Percentiles rank a stretch among this genome's conserved stretches.
These are phyloP conservation scores for Teratosphaeria pseudoeucalypti DNA, from an alignment of 2,329 filamentous ascomycete species.

Conservation along the genomic window DNA sequence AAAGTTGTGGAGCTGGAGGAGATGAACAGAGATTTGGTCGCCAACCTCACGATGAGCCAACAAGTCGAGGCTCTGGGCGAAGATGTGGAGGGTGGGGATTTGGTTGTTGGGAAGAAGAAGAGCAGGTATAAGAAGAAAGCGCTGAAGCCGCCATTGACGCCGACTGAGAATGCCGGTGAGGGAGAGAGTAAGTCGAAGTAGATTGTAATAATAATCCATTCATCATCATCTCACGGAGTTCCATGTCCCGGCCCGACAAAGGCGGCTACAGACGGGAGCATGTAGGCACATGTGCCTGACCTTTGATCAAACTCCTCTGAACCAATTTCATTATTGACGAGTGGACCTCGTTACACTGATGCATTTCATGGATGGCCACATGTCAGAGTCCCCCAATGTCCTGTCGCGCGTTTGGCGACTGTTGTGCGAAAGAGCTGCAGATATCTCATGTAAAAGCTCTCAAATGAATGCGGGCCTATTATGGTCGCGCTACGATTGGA, in stretches of 20 bases:
- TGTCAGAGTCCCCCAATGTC: background rate
- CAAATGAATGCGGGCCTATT: background rate
- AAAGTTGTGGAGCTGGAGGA: slow-evolving; percentile 67
- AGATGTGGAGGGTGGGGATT: slow-evolving; percentile 55
- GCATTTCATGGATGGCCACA: background rate
- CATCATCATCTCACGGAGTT: background rate
- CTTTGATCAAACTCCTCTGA: too few species aligned
- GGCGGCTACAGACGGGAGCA: too few species aligned
- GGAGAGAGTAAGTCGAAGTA: background rate
- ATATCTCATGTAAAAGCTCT: background rate
- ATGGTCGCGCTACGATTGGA: background rate
- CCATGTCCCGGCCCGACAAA: too few species aligned
- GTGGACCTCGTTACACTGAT: background rate
- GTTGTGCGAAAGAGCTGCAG: background rate
- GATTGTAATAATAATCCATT: background rate
- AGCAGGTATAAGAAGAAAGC: slow-evolving; percentile 35
- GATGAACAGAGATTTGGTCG: slow-evolving; percentile 75
- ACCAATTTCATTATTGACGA: background rate
- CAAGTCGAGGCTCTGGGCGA: slow-evolving; percentile 57
- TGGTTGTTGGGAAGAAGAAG: slow-evolving; percentile 48
- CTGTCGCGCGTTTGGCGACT: background rate
- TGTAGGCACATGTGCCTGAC: too few species aligned
- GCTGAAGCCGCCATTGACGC: background rate
- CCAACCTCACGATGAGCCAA: slow-evolving; percentile 78
- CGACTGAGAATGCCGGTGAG: background rate